These are phyloP conservation scores for Dactylorhiza incarnata DNA, from an alignment of 106 monocot species.

Conservation along the genomic window DNA sequence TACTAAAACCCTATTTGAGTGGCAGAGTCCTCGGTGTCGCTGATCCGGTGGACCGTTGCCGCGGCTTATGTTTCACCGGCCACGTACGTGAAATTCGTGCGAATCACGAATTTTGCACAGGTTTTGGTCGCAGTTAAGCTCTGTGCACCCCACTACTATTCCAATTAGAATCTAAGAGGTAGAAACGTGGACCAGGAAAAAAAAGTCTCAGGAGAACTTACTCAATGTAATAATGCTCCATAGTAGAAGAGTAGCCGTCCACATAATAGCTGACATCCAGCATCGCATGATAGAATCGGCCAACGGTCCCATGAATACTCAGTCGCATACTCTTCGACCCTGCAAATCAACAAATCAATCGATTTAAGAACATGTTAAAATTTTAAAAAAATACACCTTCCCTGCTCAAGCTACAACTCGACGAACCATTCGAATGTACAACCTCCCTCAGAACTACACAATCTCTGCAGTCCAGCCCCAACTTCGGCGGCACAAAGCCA, in stretches of 20 bases:
- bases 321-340: slow-evolving; percentile 31
- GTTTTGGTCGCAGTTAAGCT: no score
- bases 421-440: slow-evolving; percentile 39
- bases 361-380: neutral
- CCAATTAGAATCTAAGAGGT: no score
- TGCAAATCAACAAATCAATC: neutral
- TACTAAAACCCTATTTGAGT: no score
- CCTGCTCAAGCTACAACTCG: neutral
- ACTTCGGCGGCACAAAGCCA: neutral
- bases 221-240: slow-evolving; percentile 26
- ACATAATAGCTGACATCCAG: slow-evolving; percentile 9
- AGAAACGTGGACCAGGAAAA: no score
- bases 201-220: no score
- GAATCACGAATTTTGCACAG: no score
- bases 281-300: slow-evolving; percentile 40
- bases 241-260: slow-evolving; percentile 3
- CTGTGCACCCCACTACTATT: no score
- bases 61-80: no score
- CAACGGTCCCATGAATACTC: slow-evolving; percentile 38
- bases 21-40: no score
- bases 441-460: slow-evolving; percentile 47
- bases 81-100: no score
- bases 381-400: neutral
- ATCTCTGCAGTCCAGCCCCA: slow-evolving; percentile 26
- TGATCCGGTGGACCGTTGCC: no score